These are phyloP conservation scores for Taxawa tesnikishii DNA, from an alignment of 2,329 filamentous ascomycete genomes.

Conservation along the genomic window DNA sequence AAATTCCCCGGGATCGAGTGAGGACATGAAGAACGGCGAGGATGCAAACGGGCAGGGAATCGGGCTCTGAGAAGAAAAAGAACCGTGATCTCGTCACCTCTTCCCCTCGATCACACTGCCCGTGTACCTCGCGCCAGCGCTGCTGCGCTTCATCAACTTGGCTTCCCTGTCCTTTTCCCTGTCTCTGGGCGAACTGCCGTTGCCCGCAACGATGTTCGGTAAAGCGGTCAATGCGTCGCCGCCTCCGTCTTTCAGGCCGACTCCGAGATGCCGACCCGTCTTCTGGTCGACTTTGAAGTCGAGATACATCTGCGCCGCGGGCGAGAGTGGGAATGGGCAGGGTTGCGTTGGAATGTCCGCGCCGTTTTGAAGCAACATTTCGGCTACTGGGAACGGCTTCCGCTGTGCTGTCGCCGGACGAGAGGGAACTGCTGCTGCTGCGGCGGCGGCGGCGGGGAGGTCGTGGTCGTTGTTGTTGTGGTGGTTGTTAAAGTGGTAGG, in stretches of 20 bases:
- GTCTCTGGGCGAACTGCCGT: slow-evolving; percentile 25
- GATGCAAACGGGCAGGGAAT: too few species aligned
- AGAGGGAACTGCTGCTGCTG: slow-evolving; percentile 18
- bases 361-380: slow-evolving; percentile 86
- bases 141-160: neutral
- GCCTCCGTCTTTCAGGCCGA: slow-evolving; percentile 15
- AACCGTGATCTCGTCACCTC: neutral
- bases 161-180: slow-evolving; percentile 23
- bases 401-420: slow-evolving; percentile 27
- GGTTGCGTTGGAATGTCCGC: slow-evolving; percentile 67
- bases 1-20: too few species aligned
- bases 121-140: neutral
- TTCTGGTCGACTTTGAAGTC: slow-evolving; percentile 56
- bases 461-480: slow-evolving; percentile 17
- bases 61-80: too few species aligned
- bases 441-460: slow-evolving; percentile 28
- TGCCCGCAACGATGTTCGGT: slow-evolving; percentile 35
- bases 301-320: slow-evolving; percentile 69
- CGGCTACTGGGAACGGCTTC: slow-evolving; percentile 71
- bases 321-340: slow-evolving; percentile 73
- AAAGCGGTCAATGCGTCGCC: slow-evolving; percentile 51
- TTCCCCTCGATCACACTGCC: neutral
- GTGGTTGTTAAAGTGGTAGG: slow-evolving; percentile 15
- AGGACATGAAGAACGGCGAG: too few species aligned
- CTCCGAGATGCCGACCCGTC: slow-evolving; percentile 17